Base-by-base conservation (phyloP, 1,284 basidiomycete species). In the Tilletia setariae region DNA sequence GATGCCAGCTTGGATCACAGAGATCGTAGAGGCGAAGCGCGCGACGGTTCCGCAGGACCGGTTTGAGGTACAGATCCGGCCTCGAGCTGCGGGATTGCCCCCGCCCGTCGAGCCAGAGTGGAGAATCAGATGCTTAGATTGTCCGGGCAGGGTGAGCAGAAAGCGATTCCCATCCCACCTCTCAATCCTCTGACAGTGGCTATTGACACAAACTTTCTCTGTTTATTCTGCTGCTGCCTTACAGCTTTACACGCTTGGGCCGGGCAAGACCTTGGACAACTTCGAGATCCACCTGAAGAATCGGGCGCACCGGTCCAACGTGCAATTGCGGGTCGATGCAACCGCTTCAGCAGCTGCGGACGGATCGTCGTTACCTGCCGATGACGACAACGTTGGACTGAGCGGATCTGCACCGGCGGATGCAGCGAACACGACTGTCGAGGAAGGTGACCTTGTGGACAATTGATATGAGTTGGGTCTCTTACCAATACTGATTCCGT, bases 61-160 rank as follows among this genome's bases (percentile, higher is more conserved):
- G 66, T 93, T 98, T 78, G 77, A 79, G 70, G 68, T 78, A 49
- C 70, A 71, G 64, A 62, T 71, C 7, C 72, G 74, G 23, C 47
- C 42, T 2, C 70, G 71, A 40, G 68, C 72, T 0, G 65, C 74
- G 2, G 74, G 75, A 23, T 65, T 65, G 7, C 68, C 76, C 15
- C 43, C 73, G 2, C 71, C 76, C 42, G 66, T 70, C 2, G 68
- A 66, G 40, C 69, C 74, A 1, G 92, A 94, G 82, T 98, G 94
- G 94, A 87, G 94, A 23, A 88, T 97, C 78, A 94, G 92, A 83
- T 98, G 95, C 83, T 82, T 90, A 70, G 95, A 98, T 83, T 98
- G 95, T 83, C 93, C 93, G 72, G 92, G 92, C 79, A 94, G 94
- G 87, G 92, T 93, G 71, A 21, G 86, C 80, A 9, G 11, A 15